phyloP scores from a whole-genome alignment of 2,329 filamentous ascomycete genomes.

The Neospermospora avenae region DNA sequence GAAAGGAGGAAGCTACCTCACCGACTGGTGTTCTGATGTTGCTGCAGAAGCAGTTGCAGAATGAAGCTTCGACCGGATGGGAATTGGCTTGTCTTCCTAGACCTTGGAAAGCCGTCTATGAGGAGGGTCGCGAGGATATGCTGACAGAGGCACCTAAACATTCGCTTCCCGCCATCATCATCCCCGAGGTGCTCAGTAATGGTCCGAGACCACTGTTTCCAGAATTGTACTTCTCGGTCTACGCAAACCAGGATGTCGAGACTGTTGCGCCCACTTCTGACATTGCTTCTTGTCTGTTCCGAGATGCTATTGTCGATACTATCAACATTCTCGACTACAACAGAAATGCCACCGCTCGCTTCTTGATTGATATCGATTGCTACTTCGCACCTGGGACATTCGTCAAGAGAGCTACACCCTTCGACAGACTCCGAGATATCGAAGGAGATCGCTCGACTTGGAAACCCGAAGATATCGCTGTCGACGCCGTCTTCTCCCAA shows the following conservation, averaged over 20 bases:
- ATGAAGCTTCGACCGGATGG: conserved; percentile 73
- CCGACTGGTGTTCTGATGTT: conserved; percentile 74
- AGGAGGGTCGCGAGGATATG: conserved; percentile 60
- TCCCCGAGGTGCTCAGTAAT: conserved; percentile 72
- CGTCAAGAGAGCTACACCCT: conserved; percentile 87
- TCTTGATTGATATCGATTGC: conserved; percentile 89
- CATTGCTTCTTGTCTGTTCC: conserved; percentile 77
- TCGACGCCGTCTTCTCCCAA: conserved; percentile 97
- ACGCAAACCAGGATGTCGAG: conserved; percentile 79
- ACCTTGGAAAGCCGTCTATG: conserved; percentile 62
- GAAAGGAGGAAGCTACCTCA: conserved; percentile 57
- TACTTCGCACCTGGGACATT: conserved; percentile 91
- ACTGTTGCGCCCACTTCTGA: conserved; percentile 77
- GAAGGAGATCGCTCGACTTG: conserved; percentile 69
- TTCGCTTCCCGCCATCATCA: conserved; percentile 67
- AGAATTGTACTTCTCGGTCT: conserved; percentile 92
- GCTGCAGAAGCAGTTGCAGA: conserved; percentile 80
- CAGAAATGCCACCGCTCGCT: conserved; percentile 79
- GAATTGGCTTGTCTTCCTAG: conserved; percentile 65
- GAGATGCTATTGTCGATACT: conserved; percentile 84
- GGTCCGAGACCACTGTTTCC: conserved; percentile 80
- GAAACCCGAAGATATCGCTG: conserved; percentile 96
- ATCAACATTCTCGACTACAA: conserved; percentile 95
- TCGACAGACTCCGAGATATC: conserved; percentile 78
- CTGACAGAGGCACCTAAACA: conserved; percentile 66